Percentiles rank a stretch among this genome's conserved stretches.
Conservation (phyloP, 768 basidiomycete genomes). For the Hirschioporus abietinus region DNA sequence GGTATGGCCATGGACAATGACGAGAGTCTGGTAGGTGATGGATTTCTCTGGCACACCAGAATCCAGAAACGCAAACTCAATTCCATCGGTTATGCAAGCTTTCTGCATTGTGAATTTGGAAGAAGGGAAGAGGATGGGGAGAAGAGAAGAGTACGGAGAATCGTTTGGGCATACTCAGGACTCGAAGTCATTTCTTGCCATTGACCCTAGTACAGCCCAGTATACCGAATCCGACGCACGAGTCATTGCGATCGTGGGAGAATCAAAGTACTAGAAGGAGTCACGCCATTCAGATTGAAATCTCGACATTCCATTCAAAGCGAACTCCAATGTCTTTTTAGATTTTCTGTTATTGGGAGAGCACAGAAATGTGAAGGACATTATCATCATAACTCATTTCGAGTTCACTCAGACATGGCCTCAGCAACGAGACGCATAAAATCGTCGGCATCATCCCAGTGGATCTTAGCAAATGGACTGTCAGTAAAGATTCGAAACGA, state of each 20-base stretch:
- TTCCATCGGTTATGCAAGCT: neutral
- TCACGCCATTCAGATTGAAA: too few relatives aligned
- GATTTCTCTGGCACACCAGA: neutral
- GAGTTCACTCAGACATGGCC: neutral
- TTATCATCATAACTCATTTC: too few relatives aligned
- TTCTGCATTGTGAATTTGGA: neutral
- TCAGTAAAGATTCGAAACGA: neutral
- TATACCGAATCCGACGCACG: too few relatives aligned
- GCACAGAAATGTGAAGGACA: too few relatives aligned
- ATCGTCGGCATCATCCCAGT: neutral
- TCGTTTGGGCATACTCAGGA: too few relatives aligned
- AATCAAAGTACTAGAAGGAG: neutral
- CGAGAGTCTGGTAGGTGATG: neutral
- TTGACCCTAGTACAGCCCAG: too few relatives aligned
- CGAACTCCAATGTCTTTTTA: neutral
- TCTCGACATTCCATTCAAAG: neutral
- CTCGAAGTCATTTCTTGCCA: too few relatives aligned
- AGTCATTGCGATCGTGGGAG: neutral
- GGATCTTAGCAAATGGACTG: neutral
- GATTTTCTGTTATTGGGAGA: too few relatives aligned
- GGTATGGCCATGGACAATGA: constrained; percentile 19
- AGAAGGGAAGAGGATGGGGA: neutral
- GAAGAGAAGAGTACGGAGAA: neutral
- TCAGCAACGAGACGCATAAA: neutral
- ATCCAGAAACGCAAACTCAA: neutral